A percentile compares a stretch with the other conserved stretches of the same genome.
phyloP scores from a whole-genome alignment of 164 flowering plant species.

The Liriodendron chinense region DNA sequence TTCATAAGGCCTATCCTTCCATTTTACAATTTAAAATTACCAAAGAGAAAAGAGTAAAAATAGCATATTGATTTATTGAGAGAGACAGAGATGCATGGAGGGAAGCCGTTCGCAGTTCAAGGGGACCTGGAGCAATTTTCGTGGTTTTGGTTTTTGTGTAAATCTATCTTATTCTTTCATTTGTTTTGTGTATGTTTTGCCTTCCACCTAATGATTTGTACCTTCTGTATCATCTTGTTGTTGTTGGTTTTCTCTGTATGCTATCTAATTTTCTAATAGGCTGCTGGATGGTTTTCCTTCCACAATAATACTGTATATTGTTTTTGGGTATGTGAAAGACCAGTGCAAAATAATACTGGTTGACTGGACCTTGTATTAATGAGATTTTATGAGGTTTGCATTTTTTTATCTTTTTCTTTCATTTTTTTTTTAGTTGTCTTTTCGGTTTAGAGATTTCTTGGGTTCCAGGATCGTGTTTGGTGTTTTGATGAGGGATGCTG shows the following conservation, averaged over 20 bases:
- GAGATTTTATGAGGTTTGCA: too few species aligned
- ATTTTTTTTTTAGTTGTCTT: too few species aligned
- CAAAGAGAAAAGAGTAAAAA: not conserved
- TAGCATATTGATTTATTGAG: not conserved
- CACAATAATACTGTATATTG: not conserved
- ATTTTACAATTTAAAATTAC: not conserved
- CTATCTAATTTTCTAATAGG: not conserved
- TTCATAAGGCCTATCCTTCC: not conserved
- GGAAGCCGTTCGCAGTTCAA: not conserved
- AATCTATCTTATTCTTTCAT: not conserved
- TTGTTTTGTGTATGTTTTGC: not conserved
- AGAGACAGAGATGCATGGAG: not conserved
- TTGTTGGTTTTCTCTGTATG: not conserved
- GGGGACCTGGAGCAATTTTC: not conserved
- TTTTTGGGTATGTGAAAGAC: not conserved
- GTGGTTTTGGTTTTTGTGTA: not conserved
- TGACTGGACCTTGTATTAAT: too few species aligned
- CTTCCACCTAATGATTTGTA: not conserved
- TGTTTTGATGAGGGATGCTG: too few species aligned
- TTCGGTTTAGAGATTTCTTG: too few species aligned
- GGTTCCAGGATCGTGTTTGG: too few species aligned
- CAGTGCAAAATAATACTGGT: not conserved
- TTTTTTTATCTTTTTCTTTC: too few species aligned
- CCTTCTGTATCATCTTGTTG: not conserved
- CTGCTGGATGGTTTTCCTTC: not conserved